Conservation (phyloP, 2,329 filamentous ascomycete species). For the Alternaria sp. region DNA sequence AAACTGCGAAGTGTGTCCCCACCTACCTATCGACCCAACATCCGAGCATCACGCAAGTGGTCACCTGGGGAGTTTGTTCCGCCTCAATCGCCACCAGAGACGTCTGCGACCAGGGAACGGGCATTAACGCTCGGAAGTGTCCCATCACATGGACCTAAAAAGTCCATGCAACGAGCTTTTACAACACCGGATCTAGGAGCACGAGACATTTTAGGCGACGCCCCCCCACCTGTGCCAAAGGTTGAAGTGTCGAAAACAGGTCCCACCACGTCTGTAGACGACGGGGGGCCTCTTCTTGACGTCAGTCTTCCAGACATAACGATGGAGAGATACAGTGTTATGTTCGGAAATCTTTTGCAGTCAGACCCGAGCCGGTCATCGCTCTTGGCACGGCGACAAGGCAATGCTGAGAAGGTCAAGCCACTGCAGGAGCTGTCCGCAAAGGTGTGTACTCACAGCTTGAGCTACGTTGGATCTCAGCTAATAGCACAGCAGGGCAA, state of each 20-base stretch:
- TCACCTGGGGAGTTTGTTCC: constrained; percentile 23
- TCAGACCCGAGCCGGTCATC: constrained; percentile 35
- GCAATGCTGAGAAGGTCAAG: constrained; percentile 45
- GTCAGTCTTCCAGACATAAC: constrained; percentile 82
- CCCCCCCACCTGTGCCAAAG: constrained; percentile 30
- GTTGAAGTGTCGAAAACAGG: constrained; percentile 24
- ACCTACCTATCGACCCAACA: constrained; percentile 41
- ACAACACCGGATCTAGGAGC: constrained; percentile 31
- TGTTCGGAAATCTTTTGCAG: constrained; percentile 82
- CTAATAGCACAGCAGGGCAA: constrained; percentile 29
- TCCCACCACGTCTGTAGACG: neutral
- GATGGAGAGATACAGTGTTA: constrained; percentile 91
- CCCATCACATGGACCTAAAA: constrained; percentile 24
- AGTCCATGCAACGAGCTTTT: constrained; percentile 23
- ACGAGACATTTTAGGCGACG: constrained; percentile 13
- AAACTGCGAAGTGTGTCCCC: constrained; percentile 33
- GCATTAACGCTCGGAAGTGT: constrained; percentile 29
- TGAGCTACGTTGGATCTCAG: neutral
- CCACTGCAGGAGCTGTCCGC: constrained; percentile 43
- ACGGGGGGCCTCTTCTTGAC: constrained; percentile 61
- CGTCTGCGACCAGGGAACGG: constrained; percentile 24
- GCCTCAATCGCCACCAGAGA: constrained; percentile 20
- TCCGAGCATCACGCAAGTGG: constrained; percentile 42
- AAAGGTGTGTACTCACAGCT: constrained; percentile 38
- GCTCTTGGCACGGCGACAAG: constrained; percentile 48